Evolutionary conservation across 2,329 filamentous ascomycete species (phyloP), one percentile per base, ranked within the genome.

Genomic region (Exophiala aquamarina): DNA sequence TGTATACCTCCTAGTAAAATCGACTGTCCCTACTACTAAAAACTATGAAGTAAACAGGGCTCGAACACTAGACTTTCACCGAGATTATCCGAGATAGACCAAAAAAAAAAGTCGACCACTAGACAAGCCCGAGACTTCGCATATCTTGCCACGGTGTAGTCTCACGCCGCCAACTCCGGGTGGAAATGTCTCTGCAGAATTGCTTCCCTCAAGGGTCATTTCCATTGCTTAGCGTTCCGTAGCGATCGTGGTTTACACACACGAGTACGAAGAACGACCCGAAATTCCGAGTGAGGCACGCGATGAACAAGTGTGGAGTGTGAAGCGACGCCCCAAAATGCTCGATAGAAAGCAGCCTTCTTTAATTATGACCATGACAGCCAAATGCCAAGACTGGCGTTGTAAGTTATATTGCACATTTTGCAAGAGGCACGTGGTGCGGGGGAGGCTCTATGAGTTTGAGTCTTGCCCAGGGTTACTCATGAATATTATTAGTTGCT

Each of bases 101-200:
- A n/a, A n/a, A 26, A 26, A 51, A 59, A 68, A 63, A 62, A 64
- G 65, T 70, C 53, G 61, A 58, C 41, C 46, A 44, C 49, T 54
- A 58, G 55, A 54, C 60, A 58, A 57, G 54, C 50, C 49, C 49
- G 42, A 44, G 44, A 51, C 59, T 61, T 61, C 59, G 63, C 65
- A 47, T 58, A 58, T 55, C 56, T 57, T 54, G 47, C 42, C 60
- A 63, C 56, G 70, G 69, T 74, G 74, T 77, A 65, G 65, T 78
- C 75, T 73, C 70, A 67, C 67, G 64, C 70, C 74, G 75, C 76
- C 74, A 76, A 67, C 69, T 66, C 69, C 70, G 73, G 74, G 73
- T 71, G 73, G 69, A 72, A 66, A 65, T 65, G 63, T 71, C 73
- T 77, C 73, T 79, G 76, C 75, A 74, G 72, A 75, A 78, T 79